Evolutionary conservation across 1,139 yeast genomes (phyloP), one percentile per base, ranked within the genome.

Genomic region (Hyphopichia fennica): DNA sequence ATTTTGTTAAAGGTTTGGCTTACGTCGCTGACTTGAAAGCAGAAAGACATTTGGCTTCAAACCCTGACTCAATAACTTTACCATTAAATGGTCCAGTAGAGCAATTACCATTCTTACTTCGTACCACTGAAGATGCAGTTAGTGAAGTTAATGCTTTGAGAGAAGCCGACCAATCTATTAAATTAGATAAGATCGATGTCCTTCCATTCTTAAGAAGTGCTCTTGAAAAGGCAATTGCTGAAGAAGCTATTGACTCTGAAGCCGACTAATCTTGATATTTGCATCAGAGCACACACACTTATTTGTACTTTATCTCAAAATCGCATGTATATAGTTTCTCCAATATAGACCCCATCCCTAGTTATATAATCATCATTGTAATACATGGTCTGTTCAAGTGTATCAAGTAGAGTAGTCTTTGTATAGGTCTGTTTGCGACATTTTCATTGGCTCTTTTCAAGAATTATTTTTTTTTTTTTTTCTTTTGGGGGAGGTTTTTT

Each of bases 1-100:
- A 62, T 39, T 84, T 86, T 47, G 77, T 86, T 14, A 71, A 77
- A 42, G 96, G 96, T 22, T 68, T 90, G 39, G 70, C 77, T 48
- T 80, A 69, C 47, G 77, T 87, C 31, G 87, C 95, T 27, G 71
- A 79, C 52, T 65, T 89, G 56, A 87, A 87, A 64, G 66, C 81
- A 38, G 69, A 69, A 42, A 62, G 69, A 37, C 60, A 54, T 44
- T 42, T 59, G 28, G 39, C 45, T 8, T 37, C 49, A 2, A 49
- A 61, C 43, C 62, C 66, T 1, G 58, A 52, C 2, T 41, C 48
- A 3, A 42, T 41, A 2, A 49, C 48, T 6, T 54, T 62, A 38
- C 75, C 75, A 20, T 63, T 72, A 52, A 62, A 60, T 40, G 77
- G 77, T 6, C 53, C 60, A 7, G 59, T 70, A 54, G 79, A 73